Base-by-base conservation (phyloP, 257 asterid species). In the Avicennia marina region DNA sequence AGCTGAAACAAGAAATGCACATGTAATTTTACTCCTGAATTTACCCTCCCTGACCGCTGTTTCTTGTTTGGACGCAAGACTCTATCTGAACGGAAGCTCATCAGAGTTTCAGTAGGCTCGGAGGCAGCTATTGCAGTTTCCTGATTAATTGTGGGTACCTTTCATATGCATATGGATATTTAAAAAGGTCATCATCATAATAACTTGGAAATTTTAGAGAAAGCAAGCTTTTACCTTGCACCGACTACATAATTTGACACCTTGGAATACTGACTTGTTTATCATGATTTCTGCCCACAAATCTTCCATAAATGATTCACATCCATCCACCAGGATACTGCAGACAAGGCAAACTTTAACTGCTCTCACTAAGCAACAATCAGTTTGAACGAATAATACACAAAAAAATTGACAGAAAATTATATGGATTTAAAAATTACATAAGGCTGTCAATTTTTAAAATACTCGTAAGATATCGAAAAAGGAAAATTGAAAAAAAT, bases 251-350 rank as follows among this genome's bases (percentile, higher is more conserved):
- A 83, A 72, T 53, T 86, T 83, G 50, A 73, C 87, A 50, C 94
- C 94, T 32, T 70, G 56, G 61, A 86, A 86, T 0, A 76, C 77
- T 10, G 76, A 51, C 20, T 69, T 63, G 15, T 68, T 69, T 53
- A 86, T 75, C 70, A 20, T 66, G 58, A 83, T 68, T 71, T 83
- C 82, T 11, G 69, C 67, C 94, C 94, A 83, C 41, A 76, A 13
- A 63, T 86, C 94, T 58, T 83, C 94, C 0, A 72, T 57, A 63
- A 74, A 86, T 27, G 95, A 75, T 54, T 75, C 75, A 16, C 94
- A 86, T 60, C 95, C 94, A 66, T 81, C 86, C 19, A 86, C 84
- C 13, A 83, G 52, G 51, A 86, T 72, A 63, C 94, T 86, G 72
- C 67, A 48, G 16, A 4, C 6, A 21, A 36, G 15, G 21, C 4